Evolutionary conservation across 2,329 filamentous ascomycete species (phyloP), one percentile per base, ranked within the genome.

Genomic region (Claviceps sorghi): DNA sequence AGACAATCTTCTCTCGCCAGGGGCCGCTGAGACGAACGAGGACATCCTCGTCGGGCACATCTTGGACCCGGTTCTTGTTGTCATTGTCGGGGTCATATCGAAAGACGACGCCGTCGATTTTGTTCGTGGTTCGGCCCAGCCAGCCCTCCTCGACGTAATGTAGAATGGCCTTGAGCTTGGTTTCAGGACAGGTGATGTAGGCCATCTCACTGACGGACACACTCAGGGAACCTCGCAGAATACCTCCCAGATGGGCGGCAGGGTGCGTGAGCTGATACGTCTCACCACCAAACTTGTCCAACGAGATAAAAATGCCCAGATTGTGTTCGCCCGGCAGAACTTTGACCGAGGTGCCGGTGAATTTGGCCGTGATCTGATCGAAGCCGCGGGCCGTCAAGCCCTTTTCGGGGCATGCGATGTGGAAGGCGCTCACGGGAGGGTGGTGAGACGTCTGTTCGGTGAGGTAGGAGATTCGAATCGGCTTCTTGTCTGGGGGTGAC

Each of bases 381-480:
- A 91, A 98, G 1, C 93, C 93, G 54, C 85, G 79, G 17, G 93
- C 93, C 40, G 81, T 82, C 58, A 98, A 78, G 30, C 91, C 93
- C 64, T 88, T 90, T 59, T 94, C 86, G 0, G 90, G 89, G 64
- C 93, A 98, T 63, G 89, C 84, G 57, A 96, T 83, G 67, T 87
- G 91, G 69, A 95, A 98, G 15, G 93, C 93, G 59, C 91, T 97
- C 58, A 98, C 91, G 10, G 93, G 93, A 36, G 93, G 93, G 69
- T 98, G 93, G 63, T 98, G 93, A 8, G 89, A 96, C 9, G 93
- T 98, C 71, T 98, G 93, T 70, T 98, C 93, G 29, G 93, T 97
- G 55, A 98, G 76, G 66, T 95, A 98, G 10, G 89, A 95, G 60
- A 98, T 80, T 59, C 84, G 86, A 59, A 95, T 78, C n/a, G 62